Base-by-base conservation (phyloP, 2,329 filamentous ascomycete genomes). In the Incumbomyces delicatus region DNA sequence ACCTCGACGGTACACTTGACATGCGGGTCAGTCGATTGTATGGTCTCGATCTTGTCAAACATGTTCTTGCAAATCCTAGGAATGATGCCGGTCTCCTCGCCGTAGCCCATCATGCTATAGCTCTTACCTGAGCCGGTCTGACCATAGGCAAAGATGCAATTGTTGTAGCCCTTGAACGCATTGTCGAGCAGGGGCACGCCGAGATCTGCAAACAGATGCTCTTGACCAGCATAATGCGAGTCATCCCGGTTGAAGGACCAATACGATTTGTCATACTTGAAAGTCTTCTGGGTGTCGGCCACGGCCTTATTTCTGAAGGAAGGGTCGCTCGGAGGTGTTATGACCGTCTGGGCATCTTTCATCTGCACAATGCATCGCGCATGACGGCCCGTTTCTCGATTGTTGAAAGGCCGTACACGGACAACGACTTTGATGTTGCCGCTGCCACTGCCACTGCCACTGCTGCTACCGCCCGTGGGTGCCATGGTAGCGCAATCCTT, bases 371-470 rank as follows among this genome's bases (percentile, higher is more conserved):
- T 94, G 74, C 89, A 94, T 89, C 86, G 88, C 76, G 92, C 83
- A 59, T 83, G 80, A 63, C 94, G 80, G 57, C 94, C 90, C 62
- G 83, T 83, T 77, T 95, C 87, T 95, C 89, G 81, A 62, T 80
- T 81, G 68, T 98, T 98, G 72, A 98, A 98, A 42, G 92, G 92
- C 64, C 92, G 81, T 60, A 85, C 83, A 72, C 92, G 81, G 74
- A 98, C 92, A 75, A 98, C 92, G 72, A 98, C 92, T 82, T 98
- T 98, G 68, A 98, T 98, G 65, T 98, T 98, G 64, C 92, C 89
- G 22, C 22, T 27, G 22, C 22, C 22, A 8, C 22, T 27, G 22
- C 22, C 22, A n/a, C n/a, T n/a, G n/a, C n/a, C n/a, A n/a, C n/a
- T n/a, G n/a, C n/a, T n/a, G n/a, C n/a, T n/a, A 70, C 85, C 88